Evolutionary conservation across 2,329 filamentous ascomycete species (phyloP).

Genomic region (Metarhizium rileyi): DNA sequence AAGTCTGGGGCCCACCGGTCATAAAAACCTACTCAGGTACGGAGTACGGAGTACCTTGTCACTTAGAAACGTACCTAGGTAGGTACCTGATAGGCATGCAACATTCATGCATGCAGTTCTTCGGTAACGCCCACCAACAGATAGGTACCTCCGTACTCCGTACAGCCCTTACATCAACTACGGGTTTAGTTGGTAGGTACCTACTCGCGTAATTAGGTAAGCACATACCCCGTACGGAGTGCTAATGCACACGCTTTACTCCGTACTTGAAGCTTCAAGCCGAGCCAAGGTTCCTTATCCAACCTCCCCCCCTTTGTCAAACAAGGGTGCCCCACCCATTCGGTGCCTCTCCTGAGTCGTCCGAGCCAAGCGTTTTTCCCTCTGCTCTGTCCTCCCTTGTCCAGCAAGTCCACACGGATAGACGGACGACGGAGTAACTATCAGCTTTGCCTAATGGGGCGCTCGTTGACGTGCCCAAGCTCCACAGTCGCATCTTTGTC

Average conservation of each 20-base stretch:
- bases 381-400: background rate
- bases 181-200: too few species aligned
- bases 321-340: constrained; percentile 1
- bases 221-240: too few species aligned
- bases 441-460: background rate
- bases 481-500: background rate
- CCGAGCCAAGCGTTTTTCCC: background rate
- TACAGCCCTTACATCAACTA: too few species aligned
- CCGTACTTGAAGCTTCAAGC: too few species aligned
- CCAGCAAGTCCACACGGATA: background rate
- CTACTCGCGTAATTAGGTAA: too few species aligned
- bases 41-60: too few species aligned
- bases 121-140: too few species aligned
- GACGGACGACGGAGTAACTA: background rate
- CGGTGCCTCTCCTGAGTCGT: constrained; percentile 4
- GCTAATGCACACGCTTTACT: too few species aligned
- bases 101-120: background rate
- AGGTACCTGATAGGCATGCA: background rate
- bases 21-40: background rate
- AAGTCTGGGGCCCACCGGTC: background rate
- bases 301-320: background rate
- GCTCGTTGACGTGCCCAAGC: constrained; percentile 4
- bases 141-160: too few species aligned
- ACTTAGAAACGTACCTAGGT: background rate
- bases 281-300: background rate